Percentiles rank a stretch among this genome's conserved stretches.
These are phyloP conservation scores for Candida peoriensis DNA, from an alignment of 805 yeast species.

Conservation along the genomic window DNA sequence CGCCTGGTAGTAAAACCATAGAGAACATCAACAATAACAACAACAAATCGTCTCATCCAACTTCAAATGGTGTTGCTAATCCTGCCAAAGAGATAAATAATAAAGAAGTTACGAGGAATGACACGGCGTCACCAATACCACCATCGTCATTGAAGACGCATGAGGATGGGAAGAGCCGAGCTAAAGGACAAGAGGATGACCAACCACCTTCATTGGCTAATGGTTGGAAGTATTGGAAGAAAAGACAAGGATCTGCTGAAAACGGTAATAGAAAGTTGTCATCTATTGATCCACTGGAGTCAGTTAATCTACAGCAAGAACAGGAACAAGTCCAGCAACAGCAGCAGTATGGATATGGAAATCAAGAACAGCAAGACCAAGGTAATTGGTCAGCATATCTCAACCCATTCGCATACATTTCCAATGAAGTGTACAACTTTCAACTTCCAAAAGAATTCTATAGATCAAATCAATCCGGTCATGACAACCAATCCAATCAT, in stretches of 20 bases:
- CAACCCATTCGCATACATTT: slow-evolving; percentile 5
- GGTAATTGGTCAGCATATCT: slow-evolving; percentile 4
- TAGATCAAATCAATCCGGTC: not conserved
- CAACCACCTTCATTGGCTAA: slow-evolving; percentile 12
- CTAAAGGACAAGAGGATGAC: too few species aligned
- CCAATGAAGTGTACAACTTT: not conserved
- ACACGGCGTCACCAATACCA: too few species aligned
- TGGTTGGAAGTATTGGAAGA: slow-evolving; percentile 22
- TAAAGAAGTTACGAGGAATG: too few species aligned
- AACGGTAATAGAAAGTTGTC: slow-evolving; percentile 11
- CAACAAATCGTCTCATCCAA: too few species aligned
- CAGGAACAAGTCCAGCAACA: not conserved
- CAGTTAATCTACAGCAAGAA: not conserved
- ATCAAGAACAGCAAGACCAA: not conserved
- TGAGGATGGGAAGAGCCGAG: too few species aligned
- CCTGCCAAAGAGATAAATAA: too few species aligned
- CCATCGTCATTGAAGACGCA: too few species aligned
- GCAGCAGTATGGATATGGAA: too few species aligned
- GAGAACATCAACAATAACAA: too few species aligned
- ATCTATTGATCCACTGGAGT: slow-evolving; percentile 14
- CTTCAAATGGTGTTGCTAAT: too few species aligned
- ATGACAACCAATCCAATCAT: slow-evolving; percentile 1
- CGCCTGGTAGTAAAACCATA: too few species aligned
- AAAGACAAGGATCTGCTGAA: slow-evolving; percentile 20
- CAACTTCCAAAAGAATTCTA: not conserved